Conservation (phyloP, 73 alveolate species). For the Diophrys sp. region DNA sequence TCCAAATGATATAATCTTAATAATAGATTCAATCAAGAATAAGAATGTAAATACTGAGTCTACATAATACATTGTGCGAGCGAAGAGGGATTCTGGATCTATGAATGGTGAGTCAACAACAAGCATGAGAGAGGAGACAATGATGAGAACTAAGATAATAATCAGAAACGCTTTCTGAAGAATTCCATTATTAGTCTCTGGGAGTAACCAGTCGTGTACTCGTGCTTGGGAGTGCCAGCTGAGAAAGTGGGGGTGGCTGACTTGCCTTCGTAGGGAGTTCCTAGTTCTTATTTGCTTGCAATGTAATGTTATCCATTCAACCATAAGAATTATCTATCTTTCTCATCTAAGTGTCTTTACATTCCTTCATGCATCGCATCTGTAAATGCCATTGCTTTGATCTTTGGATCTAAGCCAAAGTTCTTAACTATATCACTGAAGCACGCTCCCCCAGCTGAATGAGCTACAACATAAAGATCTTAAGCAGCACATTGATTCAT, state of each 20-base stretch:
- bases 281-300: constrained; percentile 58
- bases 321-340: constrained; percentile 38
- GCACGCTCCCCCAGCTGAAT: constrained; percentile 90
- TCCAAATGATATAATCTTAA: constrained; percentile 23
- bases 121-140: constrained; percentile 1
- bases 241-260: constrained; percentile 10
- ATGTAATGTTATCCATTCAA: constrained; percentile 65
- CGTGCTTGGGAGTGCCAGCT: constrained; percentile 32
- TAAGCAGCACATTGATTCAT: constrained; percentile 46
- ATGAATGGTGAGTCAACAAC: background rate
- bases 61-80: background rate
- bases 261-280: constrained; percentile 5
- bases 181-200: background rate
- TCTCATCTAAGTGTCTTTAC: constrained; percentile 24
- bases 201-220: constrained; percentile 16
- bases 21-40: constrained; percentile 4
- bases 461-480: constrained; percentile 81
- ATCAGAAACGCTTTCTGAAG: background rate
- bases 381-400: constrained; percentile 78
- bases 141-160: background rate
- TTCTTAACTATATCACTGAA: constrained; percentile 49
- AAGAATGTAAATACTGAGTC: constrained; percentile 14
- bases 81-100: background rate
- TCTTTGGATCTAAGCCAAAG: constrained; percentile 52
- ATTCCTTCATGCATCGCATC: constrained; percentile 75